Base-by-base conservation (phyloP, 129 eudicot species). In the Rutidosis leptorrhynchoides region DNA sequence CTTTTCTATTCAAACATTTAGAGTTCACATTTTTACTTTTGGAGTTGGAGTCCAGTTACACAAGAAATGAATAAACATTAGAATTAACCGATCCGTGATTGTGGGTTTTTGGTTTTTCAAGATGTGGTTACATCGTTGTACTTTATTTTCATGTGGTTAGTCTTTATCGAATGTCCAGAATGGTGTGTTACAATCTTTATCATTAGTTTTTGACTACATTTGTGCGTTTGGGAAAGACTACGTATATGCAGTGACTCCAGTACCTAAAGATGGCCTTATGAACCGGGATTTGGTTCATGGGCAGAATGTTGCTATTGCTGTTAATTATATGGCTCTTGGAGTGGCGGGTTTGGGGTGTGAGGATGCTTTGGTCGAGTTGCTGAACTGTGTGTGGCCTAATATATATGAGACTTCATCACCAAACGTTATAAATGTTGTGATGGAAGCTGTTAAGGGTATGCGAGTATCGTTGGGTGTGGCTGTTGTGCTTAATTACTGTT, bases 381-480 rank as follows among this genome's bases (percentile, higher is more conserved):
- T 92, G 89, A 92, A 92, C 61, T 92, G 81, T 42, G 89, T 92
- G 7, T 92, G 98, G 98, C 98, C 98, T n/a, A 92, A 92, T 74
- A 92, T 92, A 15, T 92, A 88, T 35, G 98, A 92, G 77, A 92
- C 98, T 4, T 92, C n/a, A n/a, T n/a, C 96, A 17, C 98, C 98
- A 1, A 95, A 92, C 52, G 98, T 92, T 15, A 88, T 92, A 48
- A 92, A 92, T 33, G 96, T 95, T 29, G 98, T 92, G 10, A 92
- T 79, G 94, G 98, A 92, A 76, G 98, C 98, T 32, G 83, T 92
- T n/a, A 95, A 92, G 70, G 98, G 98, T 23, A 92, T 92, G 98
- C 78, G 96, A 43, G 98, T 92, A 19, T 96, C 98, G 0, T 66
- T 92, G 69, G 98, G 98, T 15, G 82, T 95, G 0, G 95, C 96